Conservation (phyloP, 208 protist species). For the Trichomonas tenax region DNA sequence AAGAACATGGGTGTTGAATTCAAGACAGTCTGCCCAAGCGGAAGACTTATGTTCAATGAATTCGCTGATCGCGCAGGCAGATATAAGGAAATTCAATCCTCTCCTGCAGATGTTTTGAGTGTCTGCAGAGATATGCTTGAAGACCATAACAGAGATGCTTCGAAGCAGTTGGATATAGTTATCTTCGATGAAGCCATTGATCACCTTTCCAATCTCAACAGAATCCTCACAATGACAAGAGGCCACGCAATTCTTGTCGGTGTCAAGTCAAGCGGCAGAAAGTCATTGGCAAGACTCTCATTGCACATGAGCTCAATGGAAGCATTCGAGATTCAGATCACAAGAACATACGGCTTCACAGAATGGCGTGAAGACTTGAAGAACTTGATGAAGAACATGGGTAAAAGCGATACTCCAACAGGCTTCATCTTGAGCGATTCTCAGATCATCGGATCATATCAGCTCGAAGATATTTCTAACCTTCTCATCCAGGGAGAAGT, state of each 20-base stretch:
- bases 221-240: constrained; percentile 77
- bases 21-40: neutral
- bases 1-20: neutral
- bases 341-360: constrained; percentile 58
- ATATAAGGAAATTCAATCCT: constrained; percentile 27
- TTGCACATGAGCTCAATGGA: constrained; percentile 64
- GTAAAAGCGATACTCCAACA: constrained; percentile 66
- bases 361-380: constrained; percentile 39
- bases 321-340: neutral
- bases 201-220: constrained; percentile 77
- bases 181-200: constrained; percentile 86
- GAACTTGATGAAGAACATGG: constrained; percentile 46
- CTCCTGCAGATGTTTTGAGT: neutral
- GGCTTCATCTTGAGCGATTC: constrained; percentile 79
- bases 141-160: constrained; percentile 68
- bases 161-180: constrained; percentile 71
- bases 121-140: constrained; percentile 56
- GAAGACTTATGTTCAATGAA: constrained; percentile 24
- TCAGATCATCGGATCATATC: constrained; percentile 73
- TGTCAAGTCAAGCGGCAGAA: constrained; percentile 80
- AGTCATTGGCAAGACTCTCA: constrained; percentile 75
- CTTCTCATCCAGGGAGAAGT: constrained; percentile 86
- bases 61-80: neutral
- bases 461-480: constrained; percentile 92
- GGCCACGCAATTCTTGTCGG: constrained; percentile 81